These are phyloP conservation scores for Tuctoria greenei DNA, from an alignment of 176 grass and related monocot genomes.

Conservation along the genomic window DNA sequence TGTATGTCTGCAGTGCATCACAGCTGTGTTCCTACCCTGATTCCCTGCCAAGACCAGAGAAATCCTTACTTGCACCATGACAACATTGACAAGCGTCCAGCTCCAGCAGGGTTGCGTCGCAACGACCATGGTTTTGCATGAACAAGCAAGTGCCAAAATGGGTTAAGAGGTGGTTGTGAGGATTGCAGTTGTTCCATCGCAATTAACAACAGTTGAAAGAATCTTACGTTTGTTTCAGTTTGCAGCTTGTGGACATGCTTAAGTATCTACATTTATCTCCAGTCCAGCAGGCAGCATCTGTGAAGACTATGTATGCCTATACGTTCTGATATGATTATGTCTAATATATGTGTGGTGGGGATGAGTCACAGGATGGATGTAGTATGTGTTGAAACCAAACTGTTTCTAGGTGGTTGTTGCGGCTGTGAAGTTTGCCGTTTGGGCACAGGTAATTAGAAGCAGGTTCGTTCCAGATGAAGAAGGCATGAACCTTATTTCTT, in stretches of 20 bases:
- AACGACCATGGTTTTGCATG: neutral
- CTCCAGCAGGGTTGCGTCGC: neutral
- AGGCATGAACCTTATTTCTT: too few species aligned
- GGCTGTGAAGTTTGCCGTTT: neutral
- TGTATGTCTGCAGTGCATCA: constrained; percentile 29
- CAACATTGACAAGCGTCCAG: neutral
- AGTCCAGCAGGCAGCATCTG: too few species aligned
- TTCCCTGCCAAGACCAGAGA: constrained; percentile 17
- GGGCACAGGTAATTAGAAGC: neutral
- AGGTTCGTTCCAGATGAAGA: too few species aligned
- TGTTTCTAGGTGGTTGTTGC: neutral
- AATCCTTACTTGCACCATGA: constrained; percentile 15
- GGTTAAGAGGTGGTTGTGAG: constrained; percentile 16
- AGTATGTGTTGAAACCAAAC: neutral
- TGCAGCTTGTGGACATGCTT: neutral
- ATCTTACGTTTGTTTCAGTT: neutral
- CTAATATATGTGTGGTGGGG: neutral
- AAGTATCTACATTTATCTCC: too few species aligned
- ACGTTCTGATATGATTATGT: neutral
- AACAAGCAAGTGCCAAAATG: neutral
- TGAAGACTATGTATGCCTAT: too few species aligned
- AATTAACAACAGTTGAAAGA: neutral
- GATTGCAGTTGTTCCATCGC: neutral
- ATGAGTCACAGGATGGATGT: neutral
- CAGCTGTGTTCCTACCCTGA: constrained; percentile 40